Evolutionary conservation across 352 stramenopile species (phyloP).

Genomic region (Phytophthora europaea): DNA sequence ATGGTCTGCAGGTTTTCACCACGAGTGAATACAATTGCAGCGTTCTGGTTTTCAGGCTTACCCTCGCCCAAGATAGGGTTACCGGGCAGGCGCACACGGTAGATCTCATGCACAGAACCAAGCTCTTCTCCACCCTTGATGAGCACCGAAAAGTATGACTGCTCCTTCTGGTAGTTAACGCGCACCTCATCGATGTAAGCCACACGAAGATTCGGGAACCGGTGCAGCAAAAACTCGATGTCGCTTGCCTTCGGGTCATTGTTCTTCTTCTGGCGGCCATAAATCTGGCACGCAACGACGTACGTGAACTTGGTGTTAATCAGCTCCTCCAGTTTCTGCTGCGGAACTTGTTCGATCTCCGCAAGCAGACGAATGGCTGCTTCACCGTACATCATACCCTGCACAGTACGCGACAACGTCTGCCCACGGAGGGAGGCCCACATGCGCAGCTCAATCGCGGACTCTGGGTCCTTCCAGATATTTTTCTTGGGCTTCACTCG

Average conservation of each 20-base stretch:
- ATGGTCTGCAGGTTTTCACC: slow-evolving; percentile 99
- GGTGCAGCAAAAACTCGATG: slow-evolving; percentile 98
- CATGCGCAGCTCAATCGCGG: slow-evolving; percentile 92
- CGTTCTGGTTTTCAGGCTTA: slow-evolving; percentile 99
- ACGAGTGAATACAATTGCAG: slow-evolving; percentile 98
- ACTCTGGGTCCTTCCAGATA: slow-evolving; percentile 90
- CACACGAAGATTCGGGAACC: slow-evolving; percentile 97
- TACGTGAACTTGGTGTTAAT: slow-evolving; percentile 99
- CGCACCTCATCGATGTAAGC: slow-evolving; percentile 99
- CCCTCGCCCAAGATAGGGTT: slow-evolving; percentile 99
- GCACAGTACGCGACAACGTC: slow-evolving; percentile 97
- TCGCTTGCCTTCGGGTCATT: slow-evolving; percentile 99
- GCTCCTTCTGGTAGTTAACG: slow-evolving; percentile 95
- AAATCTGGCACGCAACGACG: slow-evolving; percentile 99
- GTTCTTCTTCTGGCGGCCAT: slow-evolving; percentile 98
- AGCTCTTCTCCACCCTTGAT: slow-evolving; percentile 94
- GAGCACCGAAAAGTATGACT: slow-evolving; percentile 98
- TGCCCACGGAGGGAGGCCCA: slow-evolving; percentile 99
- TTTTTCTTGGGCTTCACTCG: slow-evolving; percentile 95
- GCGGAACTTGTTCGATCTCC: slow-evolving; percentile 94
- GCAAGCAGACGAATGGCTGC: slow-evolving; percentile 97
- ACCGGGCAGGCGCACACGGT: slow-evolving; percentile 97
- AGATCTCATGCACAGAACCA: slow-evolving; percentile 92
- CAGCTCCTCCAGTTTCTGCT: slow-evolving; percentile 95
- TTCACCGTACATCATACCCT: slow-evolving; percentile 99